Conservation (phyloP, 306 rosid genomes). For the Ormosia emarginata region DNA sequence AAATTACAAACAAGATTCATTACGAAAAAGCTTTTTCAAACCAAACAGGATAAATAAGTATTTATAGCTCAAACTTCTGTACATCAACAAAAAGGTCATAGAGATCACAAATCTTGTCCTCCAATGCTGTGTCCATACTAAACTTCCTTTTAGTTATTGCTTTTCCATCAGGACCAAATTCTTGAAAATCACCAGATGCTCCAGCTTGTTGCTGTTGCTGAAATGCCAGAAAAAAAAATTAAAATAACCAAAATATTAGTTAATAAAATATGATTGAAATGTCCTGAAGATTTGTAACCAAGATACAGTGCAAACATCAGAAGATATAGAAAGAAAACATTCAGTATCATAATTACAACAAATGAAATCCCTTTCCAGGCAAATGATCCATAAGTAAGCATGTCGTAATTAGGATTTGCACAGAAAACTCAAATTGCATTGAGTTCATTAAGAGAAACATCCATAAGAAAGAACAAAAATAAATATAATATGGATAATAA, state of each 20-base stretch:
- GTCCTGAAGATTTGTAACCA: not conserved
- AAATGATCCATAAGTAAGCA: conserved; percentile 19
- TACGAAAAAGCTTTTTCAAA: conserved; percentile 7
- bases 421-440: not conserved
- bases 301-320: conserved; percentile 10
- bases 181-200: conserved; percentile 60
- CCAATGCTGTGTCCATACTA: conserved; percentile 74
- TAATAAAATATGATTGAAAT: not conserved
- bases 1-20: conserved; percentile 30
- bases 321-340: conserved; percentile 5
- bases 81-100: conserved; percentile 97
- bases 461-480: not conserved
- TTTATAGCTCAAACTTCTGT: conserved; percentile 28
- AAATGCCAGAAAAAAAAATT: conserved; percentile 40
- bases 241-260: conserved; percentile 6
- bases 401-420: conserved; percentile 17
- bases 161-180: conserved; percentile 65
- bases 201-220: conserved; percentile 73
- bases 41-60: conserved; percentile 20
- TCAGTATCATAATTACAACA: conserved; percentile 6
- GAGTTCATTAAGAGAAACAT: not conserved
- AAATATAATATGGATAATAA: not conserved
- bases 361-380: conserved; percentile 13
- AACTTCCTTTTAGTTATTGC: conserved; percentile 52
- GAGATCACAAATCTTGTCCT: conserved; percentile 98